phyloP scores from a whole-genome alignment of 495 filamentous ascomycete species.

The Podospora pseudoanserina region DNA sequence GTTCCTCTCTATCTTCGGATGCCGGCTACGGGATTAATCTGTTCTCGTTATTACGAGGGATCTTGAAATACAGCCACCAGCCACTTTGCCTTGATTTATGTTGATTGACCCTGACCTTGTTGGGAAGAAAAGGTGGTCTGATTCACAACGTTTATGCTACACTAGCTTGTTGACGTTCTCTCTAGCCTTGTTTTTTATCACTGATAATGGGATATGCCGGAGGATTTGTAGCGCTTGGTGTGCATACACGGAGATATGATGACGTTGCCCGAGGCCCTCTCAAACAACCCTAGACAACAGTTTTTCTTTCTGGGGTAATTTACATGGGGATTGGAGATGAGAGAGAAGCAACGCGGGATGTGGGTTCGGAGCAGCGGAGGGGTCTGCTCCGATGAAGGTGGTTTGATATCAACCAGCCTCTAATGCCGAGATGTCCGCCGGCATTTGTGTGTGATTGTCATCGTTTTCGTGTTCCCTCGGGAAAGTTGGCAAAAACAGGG shows the following conservation, averaged over 20 bases:
- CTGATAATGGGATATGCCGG: not conserved
- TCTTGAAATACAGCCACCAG: not conserved
- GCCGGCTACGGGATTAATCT: not conserved
- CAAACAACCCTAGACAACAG: not conserved
- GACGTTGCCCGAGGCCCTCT: not conserved
- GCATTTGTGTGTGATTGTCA: not conserved
- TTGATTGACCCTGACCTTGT: not conserved
- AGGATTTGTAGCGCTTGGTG: no score
- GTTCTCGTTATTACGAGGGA: not conserved
- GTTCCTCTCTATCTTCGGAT: not conserved
- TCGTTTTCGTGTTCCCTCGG: not conserved
- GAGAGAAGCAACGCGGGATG: not conserved
- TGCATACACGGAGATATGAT: not conserved
- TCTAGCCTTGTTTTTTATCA: not conserved
- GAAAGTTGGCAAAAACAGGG: not conserved
- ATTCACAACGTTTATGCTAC: not conserved
- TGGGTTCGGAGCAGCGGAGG: no score
- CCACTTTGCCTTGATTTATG: not conserved
- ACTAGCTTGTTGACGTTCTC: not conserved
- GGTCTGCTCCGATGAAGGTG: no score
- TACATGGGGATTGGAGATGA: not conserved
- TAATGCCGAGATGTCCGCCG: not conserved
- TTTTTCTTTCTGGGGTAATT: not conserved
- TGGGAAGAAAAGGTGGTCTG: not conserved
- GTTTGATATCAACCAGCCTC: no score